phyloP scores from a whole-genome alignment of 2,329 filamentous ascomycete genomes.

The Fusarium succisae region DNA sequence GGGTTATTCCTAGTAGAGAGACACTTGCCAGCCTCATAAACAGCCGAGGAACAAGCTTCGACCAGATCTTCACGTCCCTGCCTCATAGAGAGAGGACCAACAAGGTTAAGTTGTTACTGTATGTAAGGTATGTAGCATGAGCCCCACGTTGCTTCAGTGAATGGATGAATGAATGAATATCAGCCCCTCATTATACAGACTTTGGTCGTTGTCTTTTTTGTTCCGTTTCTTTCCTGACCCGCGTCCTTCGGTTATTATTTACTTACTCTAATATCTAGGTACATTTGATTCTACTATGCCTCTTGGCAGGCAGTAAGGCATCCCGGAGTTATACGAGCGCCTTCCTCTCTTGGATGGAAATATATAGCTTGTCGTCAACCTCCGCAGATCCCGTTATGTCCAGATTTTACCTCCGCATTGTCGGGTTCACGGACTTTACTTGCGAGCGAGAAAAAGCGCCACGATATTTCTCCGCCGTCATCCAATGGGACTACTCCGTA shows the following conservation, averaged over 20 bases:
- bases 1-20: neutral
- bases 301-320: neutral
- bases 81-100: conserved; percentile 20
- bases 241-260: neutral
- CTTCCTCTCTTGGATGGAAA: conserved; percentile 29
- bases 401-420: conserved; percentile 23
- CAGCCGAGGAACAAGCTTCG: conserved; percentile 17
- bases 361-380: neutral
- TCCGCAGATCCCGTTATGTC: conserved; percentile 25
- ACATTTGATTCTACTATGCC: neutral
- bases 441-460: conserved; percentile 34
- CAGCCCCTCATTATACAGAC: neutral
- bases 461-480: conserved; percentile 5
- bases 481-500: neutral
- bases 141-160: conserved; percentile 22
- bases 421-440: conserved; percentile 41
- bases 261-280: neutral
- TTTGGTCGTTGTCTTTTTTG: neutral
- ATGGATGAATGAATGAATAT: conserved; percentile 3
- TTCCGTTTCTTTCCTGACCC: neutral
- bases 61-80: conserved; percentile 25
- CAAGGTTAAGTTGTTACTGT: neutral
- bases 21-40: neutral
- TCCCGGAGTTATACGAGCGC: neutral
- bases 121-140: neutral